These are phyloP conservation scores for Parastagonospora nodorum DNA, from an alignment of 2,329 filamentous ascomycete genomes.

Conservation along the genomic window DNA sequence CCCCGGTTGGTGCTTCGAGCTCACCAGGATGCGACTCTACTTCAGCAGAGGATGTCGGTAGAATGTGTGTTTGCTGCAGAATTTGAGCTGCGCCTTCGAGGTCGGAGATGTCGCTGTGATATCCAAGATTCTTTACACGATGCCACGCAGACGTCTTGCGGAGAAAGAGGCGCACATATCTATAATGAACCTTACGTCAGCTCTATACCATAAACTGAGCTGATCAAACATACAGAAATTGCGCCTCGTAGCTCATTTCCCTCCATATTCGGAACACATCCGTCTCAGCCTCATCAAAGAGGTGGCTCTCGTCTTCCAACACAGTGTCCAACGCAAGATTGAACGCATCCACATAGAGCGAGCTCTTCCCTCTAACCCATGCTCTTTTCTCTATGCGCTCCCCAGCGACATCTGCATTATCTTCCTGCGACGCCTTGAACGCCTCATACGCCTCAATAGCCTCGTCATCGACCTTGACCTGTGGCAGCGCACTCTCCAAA, in stretches of 20 bases:
- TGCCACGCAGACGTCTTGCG: slow-evolving; percentile 93
- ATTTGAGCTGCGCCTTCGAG: slow-evolving; percentile 67
- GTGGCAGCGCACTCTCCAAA: slow-evolving; percentile 73
- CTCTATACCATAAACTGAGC: background rate
- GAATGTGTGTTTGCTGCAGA: slow-evolving; percentile 62
- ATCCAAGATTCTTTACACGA: slow-evolving; percentile 75
- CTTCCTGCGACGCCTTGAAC: slow-evolving; percentile 62
- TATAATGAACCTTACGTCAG: slow-evolving; percentile 41
- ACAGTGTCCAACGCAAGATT: slow-evolving; percentile 91
- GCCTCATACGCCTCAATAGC: slow-evolving; percentile 81
- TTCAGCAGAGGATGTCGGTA: slow-evolving; percentile 57
- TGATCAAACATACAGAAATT: slow-evolving; percentile 74
- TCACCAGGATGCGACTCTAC: slow-evolving; percentile 54
- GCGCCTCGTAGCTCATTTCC: slow-evolving; percentile 76
- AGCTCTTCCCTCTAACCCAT: slow-evolving; percentile 80
- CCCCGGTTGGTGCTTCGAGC: slow-evolving; percentile 53
- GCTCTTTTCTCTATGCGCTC: slow-evolving; percentile 60
- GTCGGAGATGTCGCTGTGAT: slow-evolving; percentile 82
- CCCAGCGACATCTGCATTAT: slow-evolving; percentile 48
- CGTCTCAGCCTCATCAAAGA: slow-evolving; percentile 82
- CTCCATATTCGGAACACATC: slow-evolving; percentile 79
- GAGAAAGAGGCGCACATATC: slow-evolving; percentile 90
- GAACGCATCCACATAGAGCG: slow-evolving; percentile 97
- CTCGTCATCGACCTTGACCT: slow-evolving; percentile 66
- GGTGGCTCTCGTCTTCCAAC: slow-evolving; percentile 81